Base-by-base conservation (phyloP, 2,329 filamentous ascomycete genomes). In the Periconia sp. region DNA sequence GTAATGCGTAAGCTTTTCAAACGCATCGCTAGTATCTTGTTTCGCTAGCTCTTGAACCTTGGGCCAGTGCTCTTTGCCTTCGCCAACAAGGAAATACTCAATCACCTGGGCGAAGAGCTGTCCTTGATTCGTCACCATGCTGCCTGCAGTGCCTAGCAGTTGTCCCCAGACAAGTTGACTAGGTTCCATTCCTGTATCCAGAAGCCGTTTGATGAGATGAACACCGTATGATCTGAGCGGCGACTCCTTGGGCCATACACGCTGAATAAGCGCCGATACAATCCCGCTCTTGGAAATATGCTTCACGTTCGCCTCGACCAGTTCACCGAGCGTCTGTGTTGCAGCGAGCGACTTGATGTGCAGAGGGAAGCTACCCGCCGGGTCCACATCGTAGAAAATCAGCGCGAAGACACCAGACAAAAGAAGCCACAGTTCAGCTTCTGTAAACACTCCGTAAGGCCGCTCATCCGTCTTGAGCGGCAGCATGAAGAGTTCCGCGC, bases 21-120 rank as follows among this genome's bases (percentile, higher is more conserved):
- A 52, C 67, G 75, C 54, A 68, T 72, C 25, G 56, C 72, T 25
- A 68, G 73, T 54, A 25, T 68, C 61, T 18, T 78, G 66, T 29
- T 71, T 68, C 2, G 79, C 77, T 10, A 82, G 67, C 2, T 64
- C 57, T 25, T 77, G 72, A 28, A 82, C 77, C 8, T 73, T 69
- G 2, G 72, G 62, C 53, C 79, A 72, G 60, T 81, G 72, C 24
- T 70, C 52, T n/a, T 54, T 50, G 23, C 78, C 79, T 15, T 74
- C 72, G 23, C 77, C 75, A 2, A 58, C 46, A 32, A 84, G 70
- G 61, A 81, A 83, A 58, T 77, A 81, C 54, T 83, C 81, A 35
- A 84, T 60, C 18, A 74, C 78, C 50, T 83, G 80, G 0, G 71
- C 76, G 54, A 83, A 82, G 16, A 83, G 73, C 45, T 82, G 79